Base-by-base conservation (phyloP, 164 flowering plant genomes). In the Tetracentron sinense region DNA sequence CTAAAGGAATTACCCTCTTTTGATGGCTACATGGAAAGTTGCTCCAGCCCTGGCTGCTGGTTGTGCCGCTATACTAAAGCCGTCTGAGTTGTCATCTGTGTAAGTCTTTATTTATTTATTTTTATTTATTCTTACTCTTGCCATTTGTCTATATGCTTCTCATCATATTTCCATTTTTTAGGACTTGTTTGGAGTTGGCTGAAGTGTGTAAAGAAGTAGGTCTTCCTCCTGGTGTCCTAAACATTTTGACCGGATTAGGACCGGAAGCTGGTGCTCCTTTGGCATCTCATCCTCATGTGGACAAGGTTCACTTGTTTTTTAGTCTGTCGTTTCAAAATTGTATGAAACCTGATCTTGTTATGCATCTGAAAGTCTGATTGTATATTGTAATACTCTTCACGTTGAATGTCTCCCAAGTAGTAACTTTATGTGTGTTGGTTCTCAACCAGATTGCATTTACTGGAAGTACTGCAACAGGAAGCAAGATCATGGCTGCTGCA, bases 1-100 rank as follows among this genome's bases (percentile, higher is more conserved):
- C 33, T 77, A 56, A 63, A 94, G 99, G 99, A 94, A 94, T 69
- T 94, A 91, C 69, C 99, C 99, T 29, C 72, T 94, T 30, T 68
- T 94, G 75, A 89, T 94, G 96, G 96, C 97, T 28, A 72, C 86
- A 46, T 94, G 99, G 99, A 94, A 94, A 78, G 97, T 94, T 42
- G 99, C 97, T 74, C 94, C 99, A 68, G 90, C 97, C 59, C 73
- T 94, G 65, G 99, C 99, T 38, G 97, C 99, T 75, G 99, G 99
- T 0, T 94, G 99, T 73, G 69, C 97, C 52, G 97, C 97, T 58
- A 77, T 94, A 69, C 77, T 94, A 53, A 94, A 94, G 78, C 99
- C 97, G 22, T 94, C 99, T 46, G 99, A 94, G 70, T 55, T 94
- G 78, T 79, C 97, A 63, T 91, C 99, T 10, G 71, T 86, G 99